Evolutionary conservation across 1,284 basidiomycete genomes (phyloP), one percentile per base, ranked within the genome.

Genomic region (Bjerkandera adusta): DNA sequence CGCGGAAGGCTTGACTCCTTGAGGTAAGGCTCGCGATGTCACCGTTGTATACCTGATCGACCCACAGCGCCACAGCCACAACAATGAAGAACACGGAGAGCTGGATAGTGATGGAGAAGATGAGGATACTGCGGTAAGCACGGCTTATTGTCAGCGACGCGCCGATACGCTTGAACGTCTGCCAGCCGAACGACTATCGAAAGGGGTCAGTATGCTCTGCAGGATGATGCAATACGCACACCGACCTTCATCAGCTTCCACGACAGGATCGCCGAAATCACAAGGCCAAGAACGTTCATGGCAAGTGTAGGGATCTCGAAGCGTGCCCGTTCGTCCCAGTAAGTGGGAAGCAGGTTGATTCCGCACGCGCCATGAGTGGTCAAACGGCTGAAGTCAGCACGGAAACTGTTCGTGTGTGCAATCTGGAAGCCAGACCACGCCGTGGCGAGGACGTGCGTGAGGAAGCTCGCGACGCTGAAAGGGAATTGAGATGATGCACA

Each of bases 91-190:
- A 90, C 34, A 87, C 55, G 22, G 82, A 79, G 16, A 91, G 68
- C 58, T 90, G 89, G 38, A 90, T 80, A 22, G 76, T 69, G 51
- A 87, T 87, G 1, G 84, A 88, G 48, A 90, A 67, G 12, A 75
- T 69, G 35, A 90, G 72, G 47, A 89, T 82, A 37, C 82, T 67
- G 62, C 80, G 85, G 70, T 90, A 90, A 48, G 85, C 63, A 35
- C 81, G 76, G 62, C 86, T 85, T 64, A 89, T 87, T 8, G 72
- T 73, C 52, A 79, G 68, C 5, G 81, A 86, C n/a, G 87, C 86
- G 36, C 86, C 87, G 44, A 90, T 80, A 49, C 86, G 82, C 63
- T 89, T 89, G 76, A 89, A 90, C 1, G 87, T 90, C 63, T 88
- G 83, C 86, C 85, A 89, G 36, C 86, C 84, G 58, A 86, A 90